Base-by-base conservation (phyloP, 805 yeast species). In the Starmerella asiatica region DNA sequence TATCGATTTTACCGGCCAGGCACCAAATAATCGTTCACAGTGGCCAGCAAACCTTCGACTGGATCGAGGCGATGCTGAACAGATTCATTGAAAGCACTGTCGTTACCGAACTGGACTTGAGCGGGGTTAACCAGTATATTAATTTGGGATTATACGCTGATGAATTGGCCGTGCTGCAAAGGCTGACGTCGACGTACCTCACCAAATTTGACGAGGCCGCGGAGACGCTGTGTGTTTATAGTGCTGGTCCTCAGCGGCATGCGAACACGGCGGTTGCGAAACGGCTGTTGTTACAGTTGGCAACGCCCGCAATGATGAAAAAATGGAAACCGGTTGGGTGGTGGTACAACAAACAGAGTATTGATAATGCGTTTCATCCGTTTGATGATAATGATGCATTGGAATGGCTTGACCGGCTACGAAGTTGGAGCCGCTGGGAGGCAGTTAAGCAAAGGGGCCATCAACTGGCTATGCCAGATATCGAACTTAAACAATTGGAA, bases 11-110 rank as follows among this genome's bases (percentile, higher is more conserved):
- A 29, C 51, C 64, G 1, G 54, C 52, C 5, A 54, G 52, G 15
- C 48, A 45, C 21, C 58, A 55, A 26, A 56, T 70, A 16, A 45
- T 56, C 8, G 56, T 70, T 14, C 44, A 55, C n/a, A 69, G 72
- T 6, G 62, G 71, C 0, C 57, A 54, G 5, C 46, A 53, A 17
- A 71, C 70, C 28, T 56, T 64, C 28, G 56, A 59, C 20, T 69
- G 67, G 58, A 69, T 71, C 17, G 57, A 60, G 39, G 62, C 70
- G 24, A 41, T 42, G 32, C 29, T 47, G 21, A 32, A 42, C 26
- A 27, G 30, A 23, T 40, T 39, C 21, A 48, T 68, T 34, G 58
- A 55, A 14, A 47, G 53, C 1, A 48, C 59, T 4, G 45, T 48
- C 21, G 49, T 52, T 9, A 59, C 57, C 23, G 55, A 47, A n/a